Conservation (phyloP, 228 moss, liverwort and hornwort species). For the Sphagnum fallax region DNA sequence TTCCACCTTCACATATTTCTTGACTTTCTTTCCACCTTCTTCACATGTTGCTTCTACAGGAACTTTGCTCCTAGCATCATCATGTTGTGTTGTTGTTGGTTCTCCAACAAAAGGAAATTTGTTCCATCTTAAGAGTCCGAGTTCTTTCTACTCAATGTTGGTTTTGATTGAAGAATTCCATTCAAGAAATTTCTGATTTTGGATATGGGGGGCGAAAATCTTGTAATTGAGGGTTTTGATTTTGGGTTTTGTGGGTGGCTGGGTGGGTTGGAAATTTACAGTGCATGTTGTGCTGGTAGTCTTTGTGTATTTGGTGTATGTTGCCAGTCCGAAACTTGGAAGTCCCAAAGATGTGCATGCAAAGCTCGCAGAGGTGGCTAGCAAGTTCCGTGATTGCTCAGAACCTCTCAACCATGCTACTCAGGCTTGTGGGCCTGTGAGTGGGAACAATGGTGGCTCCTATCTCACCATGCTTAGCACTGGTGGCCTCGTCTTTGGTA, state of each 20-base stretch:
- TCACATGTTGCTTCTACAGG: too few relatives aligned
- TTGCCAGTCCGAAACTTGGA: slow-evolving; percentile 31
- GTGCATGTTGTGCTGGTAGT: slow-evolving; percentile 45
- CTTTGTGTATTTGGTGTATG: slow-evolving; percentile 43
- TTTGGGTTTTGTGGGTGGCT: not conserved
- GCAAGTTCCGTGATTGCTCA: slow-evolving; percentile 11
- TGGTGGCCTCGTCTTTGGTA: slow-evolving; percentile 49
- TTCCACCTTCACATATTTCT: not conserved
- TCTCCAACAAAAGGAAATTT: too few relatives aligned
- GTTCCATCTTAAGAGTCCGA: too few relatives aligned
- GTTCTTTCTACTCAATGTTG: too few relatives aligned
- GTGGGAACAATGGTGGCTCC: slow-evolving; percentile 47
- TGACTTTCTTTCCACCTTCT: not conserved
- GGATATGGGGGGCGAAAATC: too few relatives aligned
- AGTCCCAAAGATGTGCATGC: slow-evolving; percentile 26
- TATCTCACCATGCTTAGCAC: slow-evolving; percentile 59
- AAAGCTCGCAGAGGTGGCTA: slow-evolving; percentile 5
- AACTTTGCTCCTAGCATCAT: too few relatives aligned
- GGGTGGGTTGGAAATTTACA: not conserved
- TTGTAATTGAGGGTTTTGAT: not conserved
- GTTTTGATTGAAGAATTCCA: too few relatives aligned
- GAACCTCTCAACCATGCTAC: slow-evolving; percentile 20
- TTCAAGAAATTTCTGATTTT: too few relatives aligned
- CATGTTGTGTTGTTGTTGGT: too few relatives aligned
- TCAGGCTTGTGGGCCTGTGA: slow-evolving; percentile 44